Conservation (phyloP, 768 basidiomycete genomes). For the Tephrocybe sp. region DNA sequence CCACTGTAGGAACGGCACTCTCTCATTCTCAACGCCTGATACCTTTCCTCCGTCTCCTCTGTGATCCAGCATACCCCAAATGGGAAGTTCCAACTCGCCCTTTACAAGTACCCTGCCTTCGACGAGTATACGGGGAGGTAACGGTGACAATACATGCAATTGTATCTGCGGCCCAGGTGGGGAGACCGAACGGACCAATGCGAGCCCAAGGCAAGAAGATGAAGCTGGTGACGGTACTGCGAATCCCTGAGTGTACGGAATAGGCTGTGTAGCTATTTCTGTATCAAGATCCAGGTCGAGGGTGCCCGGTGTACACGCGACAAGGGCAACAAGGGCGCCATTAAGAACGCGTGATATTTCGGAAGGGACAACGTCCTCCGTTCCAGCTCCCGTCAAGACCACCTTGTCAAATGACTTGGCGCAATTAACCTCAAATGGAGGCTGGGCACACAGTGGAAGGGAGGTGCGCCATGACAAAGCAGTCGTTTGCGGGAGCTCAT, state of each 20-base stretch:
- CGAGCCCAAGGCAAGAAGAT: conserved; percentile 76
- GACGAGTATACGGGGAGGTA: conserved; percentile 50
- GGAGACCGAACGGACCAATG: conserved; percentile 60
- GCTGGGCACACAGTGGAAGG: conserved; percentile 63
- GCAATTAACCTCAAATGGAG: conserved; percentile 74
- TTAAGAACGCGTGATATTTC: conserved; percentile 77
- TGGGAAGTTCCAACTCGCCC: conserved; percentile 85
- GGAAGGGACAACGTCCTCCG: conserved; percentile 72
- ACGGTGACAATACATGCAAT: conserved; percentile 81
- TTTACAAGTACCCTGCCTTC: conserved; percentile 62
- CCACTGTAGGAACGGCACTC: conserved; percentile 78
- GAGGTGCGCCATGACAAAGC: conserved; percentile 64
- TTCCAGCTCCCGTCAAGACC: conserved; percentile 68
- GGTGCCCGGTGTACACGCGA: conserved; percentile 48
- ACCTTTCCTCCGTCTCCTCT: conserved; percentile 37
- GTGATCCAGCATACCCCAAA: conserved; percentile 87
- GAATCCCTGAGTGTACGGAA: conserved; percentile 62
- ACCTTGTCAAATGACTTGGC: conserved; percentile 58
- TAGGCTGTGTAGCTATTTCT: not conserved
- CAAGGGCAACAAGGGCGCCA: conserved; percentile 77
- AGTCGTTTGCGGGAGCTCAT: conserved; percentile 31
- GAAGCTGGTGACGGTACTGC: conserved; percentile 54
- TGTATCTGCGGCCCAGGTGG: conserved; percentile 40
- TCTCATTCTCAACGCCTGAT: conserved; percentile 52
- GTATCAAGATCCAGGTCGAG: conserved; percentile 26